Evolutionary conservation across 2,329 filamentous ascomycete genomes (phyloP).

Genomic region (Amauroascus verrucosus): DNA sequence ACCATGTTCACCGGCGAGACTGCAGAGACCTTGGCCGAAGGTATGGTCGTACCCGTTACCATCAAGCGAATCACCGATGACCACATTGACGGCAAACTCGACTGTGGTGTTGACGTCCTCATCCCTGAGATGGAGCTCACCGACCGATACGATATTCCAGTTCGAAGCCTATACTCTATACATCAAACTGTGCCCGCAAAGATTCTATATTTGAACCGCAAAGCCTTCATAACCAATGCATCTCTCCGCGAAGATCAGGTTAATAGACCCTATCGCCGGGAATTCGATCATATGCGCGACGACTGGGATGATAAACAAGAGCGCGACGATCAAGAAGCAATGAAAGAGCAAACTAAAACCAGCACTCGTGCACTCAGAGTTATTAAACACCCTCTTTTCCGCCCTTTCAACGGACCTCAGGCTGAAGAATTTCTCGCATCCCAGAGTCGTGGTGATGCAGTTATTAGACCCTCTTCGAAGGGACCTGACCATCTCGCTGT

Average conservation of each 20-base stretch:
- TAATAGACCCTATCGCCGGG: conserved; percentile 58
- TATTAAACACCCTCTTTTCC: conserved; percentile 95
- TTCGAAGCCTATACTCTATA: conserved; percentile 62
- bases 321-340: conserved; percentile 66
- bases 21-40: conserved; percentile 65
- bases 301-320: conserved; percentile 86
- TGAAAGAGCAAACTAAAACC: conserved; percentile 75
- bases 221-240: conserved; percentile 71
- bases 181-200: conserved; percentile 85
- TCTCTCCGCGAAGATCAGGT: conserved; percentile 74
- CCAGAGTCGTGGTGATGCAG: conserved; percentile 75
- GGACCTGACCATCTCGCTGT: conserved; percentile 90
- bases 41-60: conserved; percentile 86
- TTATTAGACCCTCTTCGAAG: conserved; percentile 91
- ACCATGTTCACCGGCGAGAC: conserved; percentile 96
- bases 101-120: conserved; percentile 86
- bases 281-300: conserved; percentile 60
- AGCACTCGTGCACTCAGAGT: conserved; percentile 83
- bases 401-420: conserved; percentile 80
- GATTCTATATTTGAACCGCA: conserved; percentile 76
- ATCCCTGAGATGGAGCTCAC: conserved; percentile 76
- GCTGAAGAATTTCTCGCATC: conserved; percentile 88
- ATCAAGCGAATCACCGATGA: conserved; percentile 83
- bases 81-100: conserved; percentile 84
- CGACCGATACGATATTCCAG: conserved; percentile 54